These are phyloP conservation scores for Thymus mandschuricus DNA, from an alignment of 257 asterid genomes.

Conservation along the genomic window DNA sequence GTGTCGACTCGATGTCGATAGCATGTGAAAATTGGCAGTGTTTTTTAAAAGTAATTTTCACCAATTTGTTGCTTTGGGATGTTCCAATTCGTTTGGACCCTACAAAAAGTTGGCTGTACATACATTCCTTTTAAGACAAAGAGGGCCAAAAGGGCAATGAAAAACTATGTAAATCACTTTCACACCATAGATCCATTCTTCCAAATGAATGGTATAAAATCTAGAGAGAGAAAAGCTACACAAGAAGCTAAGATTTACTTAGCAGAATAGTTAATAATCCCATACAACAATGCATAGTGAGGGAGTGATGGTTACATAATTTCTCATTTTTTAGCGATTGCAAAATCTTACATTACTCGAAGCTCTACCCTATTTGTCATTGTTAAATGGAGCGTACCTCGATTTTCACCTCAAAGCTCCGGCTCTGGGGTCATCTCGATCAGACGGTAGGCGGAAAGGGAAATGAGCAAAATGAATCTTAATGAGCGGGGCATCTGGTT, in stretches of 20 bases:
- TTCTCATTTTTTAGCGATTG: not conserved
- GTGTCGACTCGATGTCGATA: not conserved
- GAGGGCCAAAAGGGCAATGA: conserved; percentile 8
- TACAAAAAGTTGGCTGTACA: conserved; percentile 7
- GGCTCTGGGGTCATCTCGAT: conserved; percentile 37
- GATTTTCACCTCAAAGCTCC: conserved; percentile 36
- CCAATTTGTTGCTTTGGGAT: conserved; percentile 15
- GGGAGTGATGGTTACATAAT: not conserved
- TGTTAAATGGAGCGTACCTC: not conserved
- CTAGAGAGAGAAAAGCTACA: not conserved
- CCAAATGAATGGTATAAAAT: not conserved
- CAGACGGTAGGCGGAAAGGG: conserved; percentile 65
- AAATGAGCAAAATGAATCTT: conserved; percentile 64
- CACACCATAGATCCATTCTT: conserved; percentile 11
- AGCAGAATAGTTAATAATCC: not conserved
- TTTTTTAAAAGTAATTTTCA: conserved; percentile 1
- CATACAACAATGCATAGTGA: not conserved
- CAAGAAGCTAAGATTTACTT: not conserved
- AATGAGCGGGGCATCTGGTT: conserved; percentile 54
- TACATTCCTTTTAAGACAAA: not conserved
- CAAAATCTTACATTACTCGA: not conserved
- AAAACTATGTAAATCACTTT: not conserved
- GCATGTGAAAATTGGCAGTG: conserved; percentile 1
- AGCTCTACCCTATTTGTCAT: not conserved
- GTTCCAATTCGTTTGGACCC: conserved; percentile 18